A percentile compares a stretch with the other conserved stretches of the same genome.
Evolutionary conservation across 208 protist genomes (phyloP).

Genomic region (Herpetomonas samuelpessoai): DNA sequence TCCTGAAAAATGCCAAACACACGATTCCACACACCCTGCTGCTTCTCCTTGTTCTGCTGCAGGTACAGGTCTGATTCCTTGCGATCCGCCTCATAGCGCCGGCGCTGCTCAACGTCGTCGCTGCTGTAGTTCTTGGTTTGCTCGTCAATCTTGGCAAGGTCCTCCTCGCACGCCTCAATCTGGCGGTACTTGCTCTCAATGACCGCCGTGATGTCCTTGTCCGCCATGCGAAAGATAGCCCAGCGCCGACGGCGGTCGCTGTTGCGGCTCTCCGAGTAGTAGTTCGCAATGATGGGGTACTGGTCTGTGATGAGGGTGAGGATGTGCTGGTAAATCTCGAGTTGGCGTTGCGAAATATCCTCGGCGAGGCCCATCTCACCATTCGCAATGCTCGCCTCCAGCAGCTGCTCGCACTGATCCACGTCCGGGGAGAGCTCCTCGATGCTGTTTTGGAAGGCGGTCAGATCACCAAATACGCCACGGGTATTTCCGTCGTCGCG

Average conservation of each 20-base stretch:
- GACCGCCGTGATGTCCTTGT: conserved; percentile 86
- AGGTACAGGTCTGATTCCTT: conserved; percentile 72
- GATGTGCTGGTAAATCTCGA: conserved; percentile 87
- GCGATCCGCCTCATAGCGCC: conserved; percentile 78
- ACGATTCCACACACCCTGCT: conserved; percentile 88
- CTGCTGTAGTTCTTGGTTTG: conserved; percentile 86
- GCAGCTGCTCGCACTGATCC: conserved; percentile 85
- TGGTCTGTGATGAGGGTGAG: conserved; percentile 83
- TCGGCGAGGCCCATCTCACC: conserved; percentile 90
- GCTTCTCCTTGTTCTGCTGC: conserved; percentile 88
- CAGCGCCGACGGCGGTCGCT: conserved; percentile 82
- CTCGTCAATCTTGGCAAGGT: conserved; percentile 77
- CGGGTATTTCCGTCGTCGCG: conserved; percentile 74
- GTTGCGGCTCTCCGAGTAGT: conserved; percentile 72
- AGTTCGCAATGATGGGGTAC: conserved; percentile 85
- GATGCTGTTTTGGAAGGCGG: conserved; percentile 78
- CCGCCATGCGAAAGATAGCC: conserved; percentile 90
- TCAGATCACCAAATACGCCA: conserved; percentile 75
- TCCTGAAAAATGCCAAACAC: conserved; percentile 79
- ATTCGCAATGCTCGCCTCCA: conserved; percentile 84
- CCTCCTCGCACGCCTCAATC: conserved; percentile 87
- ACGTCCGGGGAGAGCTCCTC: conserved; percentile 84
- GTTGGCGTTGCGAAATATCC: conserved; percentile 79
- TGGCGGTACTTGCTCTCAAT: conserved; percentile 83
- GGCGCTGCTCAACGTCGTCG: conserved; percentile 78